phyloP scores from a whole-genome alignment of 2,329 filamentous ascomycete genomes.

The Curvularia lunata region DNA sequence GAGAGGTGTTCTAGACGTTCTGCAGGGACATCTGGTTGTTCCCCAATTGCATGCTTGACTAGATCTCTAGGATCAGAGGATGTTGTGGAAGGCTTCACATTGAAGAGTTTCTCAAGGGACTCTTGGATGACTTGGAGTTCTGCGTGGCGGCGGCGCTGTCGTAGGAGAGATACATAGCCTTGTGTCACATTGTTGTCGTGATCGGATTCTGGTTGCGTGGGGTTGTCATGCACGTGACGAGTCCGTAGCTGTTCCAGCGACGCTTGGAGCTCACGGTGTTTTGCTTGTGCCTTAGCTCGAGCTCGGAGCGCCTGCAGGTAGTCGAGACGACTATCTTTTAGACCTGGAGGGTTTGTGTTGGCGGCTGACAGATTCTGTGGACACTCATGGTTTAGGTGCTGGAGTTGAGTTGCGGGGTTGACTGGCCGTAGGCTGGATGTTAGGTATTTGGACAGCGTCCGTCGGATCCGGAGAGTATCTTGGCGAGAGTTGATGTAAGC shows the following conservation, averaged over 20 bases:
- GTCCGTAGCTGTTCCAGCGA: conserved; percentile 42
- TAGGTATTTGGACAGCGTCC: conserved; percentile 42
- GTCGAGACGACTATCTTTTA: conserved; percentile 52
- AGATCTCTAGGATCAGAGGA: conserved; percentile 35
- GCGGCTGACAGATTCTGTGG: conserved; percentile 33
- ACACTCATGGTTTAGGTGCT: conserved; percentile 43
- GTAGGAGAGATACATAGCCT: conserved; percentile 54
- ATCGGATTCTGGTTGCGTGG: conserved; percentile 39
- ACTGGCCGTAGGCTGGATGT: conserved; percentile 38
- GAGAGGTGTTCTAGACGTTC: conserved; percentile 36
- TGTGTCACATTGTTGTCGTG: conserved; percentile 37
- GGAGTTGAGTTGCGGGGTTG: conserved; percentile 33
- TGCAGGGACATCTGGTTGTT: conserved; percentile 48
- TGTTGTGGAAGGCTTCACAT: conserved; percentile 42
- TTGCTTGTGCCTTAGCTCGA: conserved; percentile 50
- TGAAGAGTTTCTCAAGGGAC: conserved; percentile 50
- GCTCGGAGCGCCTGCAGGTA: conserved; percentile 56
- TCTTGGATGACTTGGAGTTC: conserved; percentile 57
- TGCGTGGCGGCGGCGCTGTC: conserved; percentile 53
- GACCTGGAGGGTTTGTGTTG: conserved; percentile 43
- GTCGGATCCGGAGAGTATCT: conserved; percentile 47
- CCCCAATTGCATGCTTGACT: conserved; percentile 41
- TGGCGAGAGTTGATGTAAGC: conserved; percentile 47
- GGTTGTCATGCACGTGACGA: conserved; percentile 31
- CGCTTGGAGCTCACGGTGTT: conserved; percentile 42